Evolutionary conservation across 768 basidiomycete species (phyloP).

Genomic region (Auricularia sp.): DNA sequence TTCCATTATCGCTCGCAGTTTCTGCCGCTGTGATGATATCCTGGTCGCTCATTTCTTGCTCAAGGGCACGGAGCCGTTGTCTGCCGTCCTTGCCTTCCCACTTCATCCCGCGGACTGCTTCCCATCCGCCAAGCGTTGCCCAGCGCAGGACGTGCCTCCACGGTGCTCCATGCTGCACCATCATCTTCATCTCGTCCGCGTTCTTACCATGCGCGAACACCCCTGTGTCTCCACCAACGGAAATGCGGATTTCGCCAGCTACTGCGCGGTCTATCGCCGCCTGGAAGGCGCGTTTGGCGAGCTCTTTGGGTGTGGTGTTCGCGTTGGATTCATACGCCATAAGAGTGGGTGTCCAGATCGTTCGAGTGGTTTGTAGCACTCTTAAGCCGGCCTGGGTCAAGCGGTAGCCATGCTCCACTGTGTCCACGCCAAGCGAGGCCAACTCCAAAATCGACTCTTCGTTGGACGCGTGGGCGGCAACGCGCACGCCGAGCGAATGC

Average conservation of each 20-base stretch:
- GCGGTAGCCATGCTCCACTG: constrained; percentile 46
- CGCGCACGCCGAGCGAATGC: constrained; percentile 42
- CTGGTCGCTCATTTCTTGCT: constrained; percentile 17
- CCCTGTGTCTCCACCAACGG: constrained; percentile 58
- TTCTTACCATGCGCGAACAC: constrained; percentile 54
- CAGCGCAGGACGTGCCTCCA: constrained; percentile 46
- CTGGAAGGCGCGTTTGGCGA: constrained; percentile 25
- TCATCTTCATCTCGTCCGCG: constrained; percentile 49
- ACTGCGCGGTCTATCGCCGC: constrained; percentile 27
- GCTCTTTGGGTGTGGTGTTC: not conserved
- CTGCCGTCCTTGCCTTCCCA: constrained; percentile 32
- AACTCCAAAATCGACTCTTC: constrained; percentile 28
- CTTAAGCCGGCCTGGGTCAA: constrained; percentile 11
- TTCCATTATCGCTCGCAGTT: constrained; percentile 36
- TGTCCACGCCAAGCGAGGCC: constrained; percentile 29
- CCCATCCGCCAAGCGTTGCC: constrained; percentile 53
- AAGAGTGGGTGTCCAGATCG: constrained; percentile 52
- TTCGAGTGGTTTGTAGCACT: constrained; percentile 8
- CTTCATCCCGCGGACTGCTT: constrained; percentile 37
- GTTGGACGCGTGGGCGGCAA: constrained; percentile 44
- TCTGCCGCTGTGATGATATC: constrained; percentile 6
- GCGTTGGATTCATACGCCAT: constrained; percentile 33
- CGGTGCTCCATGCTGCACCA: constrained; percentile 45
- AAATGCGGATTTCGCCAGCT: constrained; percentile 36
- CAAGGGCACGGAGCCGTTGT: constrained; percentile 18